These are phyloP conservation scores for Polyporus tsugae DNA, from an alignment of 1,284 basidiomycete genomes.

Conservation along the genomic window DNA sequence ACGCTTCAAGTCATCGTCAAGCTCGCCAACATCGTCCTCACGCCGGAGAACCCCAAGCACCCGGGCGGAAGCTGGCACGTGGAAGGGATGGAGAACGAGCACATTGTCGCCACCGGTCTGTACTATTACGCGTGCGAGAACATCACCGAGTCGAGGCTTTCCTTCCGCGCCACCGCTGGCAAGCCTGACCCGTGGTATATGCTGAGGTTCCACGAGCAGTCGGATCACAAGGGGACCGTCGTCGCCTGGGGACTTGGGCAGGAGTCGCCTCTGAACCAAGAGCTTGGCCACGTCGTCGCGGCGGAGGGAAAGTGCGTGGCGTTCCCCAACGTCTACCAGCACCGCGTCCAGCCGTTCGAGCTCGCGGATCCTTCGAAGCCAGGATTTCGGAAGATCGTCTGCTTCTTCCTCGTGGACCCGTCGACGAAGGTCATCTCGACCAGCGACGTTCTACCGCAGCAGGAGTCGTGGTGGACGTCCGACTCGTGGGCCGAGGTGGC, in stretches of 20 bases:
- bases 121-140: conserved; percentile 32
- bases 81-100: conserved; percentile 52
- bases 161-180: conserved; percentile 19
- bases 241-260: conserved; percentile 11
- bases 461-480: conserved; percentile 13
- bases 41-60: background rate
- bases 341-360: conserved; percentile 36
- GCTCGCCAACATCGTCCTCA: conserved; percentile 8
- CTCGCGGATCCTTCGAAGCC: conserved; percentile 37
- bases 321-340: conserved; percentile 42
- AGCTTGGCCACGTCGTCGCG: conserved; percentile 36
- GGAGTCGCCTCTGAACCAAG: conserved; percentile 23
- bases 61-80: conserved; percentile 43
- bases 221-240: conserved; percentile 11
- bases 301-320: conserved; percentile 38
- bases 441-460: conserved; percentile 18
- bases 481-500: background rate
- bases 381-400: conserved; percentile 41
- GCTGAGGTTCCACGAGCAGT: conserved; percentile 9
- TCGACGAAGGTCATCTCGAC: conserved; percentile 14
- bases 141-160: conserved; percentile 29
- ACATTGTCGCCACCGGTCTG: conserved; percentile 48
- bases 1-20: conserved; percentile 21
- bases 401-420: conserved; percentile 43
- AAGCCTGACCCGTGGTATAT: background rate